phyloP scores from a whole-genome alignment of 2,329 filamentous ascomycete genomes.

The Fusarium redolens region DNA sequence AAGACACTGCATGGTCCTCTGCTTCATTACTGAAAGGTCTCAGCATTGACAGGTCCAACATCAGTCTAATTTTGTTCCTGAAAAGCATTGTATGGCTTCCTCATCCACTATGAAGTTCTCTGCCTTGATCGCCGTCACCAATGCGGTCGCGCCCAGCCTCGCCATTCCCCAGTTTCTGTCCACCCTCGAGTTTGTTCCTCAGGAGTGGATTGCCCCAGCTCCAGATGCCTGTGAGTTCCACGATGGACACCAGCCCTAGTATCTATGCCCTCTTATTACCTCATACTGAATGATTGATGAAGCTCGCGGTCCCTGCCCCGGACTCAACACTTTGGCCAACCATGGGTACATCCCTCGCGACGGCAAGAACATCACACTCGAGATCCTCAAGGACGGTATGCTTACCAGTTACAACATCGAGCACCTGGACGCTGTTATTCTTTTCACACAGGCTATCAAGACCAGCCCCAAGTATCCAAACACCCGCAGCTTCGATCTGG shows the following conservation, averaged over 20 bases:
- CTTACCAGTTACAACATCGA: conserved; percentile 8
- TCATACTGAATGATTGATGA: neutral
- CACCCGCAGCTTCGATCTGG: neutral
- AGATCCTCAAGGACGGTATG: conserved; percentile 1
- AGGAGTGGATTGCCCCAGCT: conserved; percentile 1
- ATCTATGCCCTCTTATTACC: neutral
- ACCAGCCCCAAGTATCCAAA: conserved; percentile 3
- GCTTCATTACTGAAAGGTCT: fast-evolving
- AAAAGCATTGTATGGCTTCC: neutral
- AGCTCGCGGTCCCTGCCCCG: conserved; percentile 12
- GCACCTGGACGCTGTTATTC: neutral
- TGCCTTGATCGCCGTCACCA: neutral
- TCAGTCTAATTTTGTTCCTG: neutral
- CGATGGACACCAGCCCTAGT: fast-evolving
- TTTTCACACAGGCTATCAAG: conserved; percentile 7
- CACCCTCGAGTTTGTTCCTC: neutral
- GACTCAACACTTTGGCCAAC: conserved; percentile 11
- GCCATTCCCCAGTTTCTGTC: neutral
- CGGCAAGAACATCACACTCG: conserved; percentile 3
- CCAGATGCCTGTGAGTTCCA: neutral
- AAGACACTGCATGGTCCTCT: neutral
- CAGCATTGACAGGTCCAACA: neutral
- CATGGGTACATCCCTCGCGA: conserved; percentile 8
- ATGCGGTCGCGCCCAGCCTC: fast-evolving
- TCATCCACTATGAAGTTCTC: neutral